These are phyloP conservation scores for Davidsoniella eucalypti DNA, from an alignment of 2,329 filamentous ascomycete species.

Conservation along the genomic window DNA sequence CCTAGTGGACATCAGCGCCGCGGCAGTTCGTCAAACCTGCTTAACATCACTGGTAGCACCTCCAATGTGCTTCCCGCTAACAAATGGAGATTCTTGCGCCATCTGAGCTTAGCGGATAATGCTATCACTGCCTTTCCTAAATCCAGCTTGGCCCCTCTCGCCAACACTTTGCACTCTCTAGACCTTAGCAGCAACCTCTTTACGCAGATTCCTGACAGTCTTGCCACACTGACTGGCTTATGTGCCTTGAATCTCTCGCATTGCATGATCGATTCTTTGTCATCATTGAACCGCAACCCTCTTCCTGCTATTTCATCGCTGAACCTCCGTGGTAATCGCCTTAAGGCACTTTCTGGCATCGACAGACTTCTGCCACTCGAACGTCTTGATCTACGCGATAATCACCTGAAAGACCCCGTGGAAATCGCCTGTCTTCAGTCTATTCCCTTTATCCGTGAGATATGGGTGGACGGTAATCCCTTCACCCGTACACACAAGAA, in stretches of 20 bases:
- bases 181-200: slow-evolving; percentile 90
- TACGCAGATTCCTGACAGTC: slow-evolving; percentile 79
- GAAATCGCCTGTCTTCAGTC: slow-evolving; percentile 80
- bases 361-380: slow-evolving; percentile 81
- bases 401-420: slow-evolving; percentile 74
- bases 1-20: slow-evolving; percentile 33
- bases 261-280: slow-evolving; percentile 92
- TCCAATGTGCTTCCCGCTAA: slow-evolving; percentile 49
- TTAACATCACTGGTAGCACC: slow-evolving; percentile 36
- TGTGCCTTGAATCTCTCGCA: slow-evolving; percentile 85
- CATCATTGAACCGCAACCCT: slow-evolving; percentile 70
- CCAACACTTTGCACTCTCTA: slow-evolving; percentile 77
- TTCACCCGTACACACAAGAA: slow-evolving; percentile 75
- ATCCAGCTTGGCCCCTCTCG: slow-evolving; percentile 61
- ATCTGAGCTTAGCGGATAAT: slow-evolving; percentile 85
- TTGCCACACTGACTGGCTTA: slow-evolving; percentile 73
- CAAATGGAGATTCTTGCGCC: slow-evolving; percentile 90
- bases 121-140: slow-evolving; percentile 65
- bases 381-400: slow-evolving; percentile 79
- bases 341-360: slow-evolving; percentile 74
- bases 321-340: slow-evolving; percentile 76
- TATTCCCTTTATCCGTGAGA: slow-evolving; percentile 79
- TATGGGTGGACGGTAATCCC: slow-evolving; percentile 85
- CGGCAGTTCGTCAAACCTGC: slow-evolving; percentile 64
- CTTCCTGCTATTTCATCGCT: slow-evolving; percentile 85